Percentiles rank a stretch among this genome's conserved stretches.
Conservation (phyloP, 1,139 yeast species). For the Geotrichum carabidarum region DNA sequence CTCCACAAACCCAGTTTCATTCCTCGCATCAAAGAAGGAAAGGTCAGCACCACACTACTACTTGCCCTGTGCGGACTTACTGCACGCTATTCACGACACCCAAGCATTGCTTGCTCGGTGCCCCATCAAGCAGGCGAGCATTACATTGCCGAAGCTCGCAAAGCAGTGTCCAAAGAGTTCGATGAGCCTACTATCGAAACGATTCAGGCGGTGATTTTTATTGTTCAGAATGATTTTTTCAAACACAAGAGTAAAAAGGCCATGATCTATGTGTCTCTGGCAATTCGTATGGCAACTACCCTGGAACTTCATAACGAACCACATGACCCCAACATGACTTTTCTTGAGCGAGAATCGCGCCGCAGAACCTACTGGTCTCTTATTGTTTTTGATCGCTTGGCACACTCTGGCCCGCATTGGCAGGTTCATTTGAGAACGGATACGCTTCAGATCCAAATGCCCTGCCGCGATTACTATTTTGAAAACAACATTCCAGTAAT, state of each 20-base stretch:
- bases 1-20: constrained; percentile 37
- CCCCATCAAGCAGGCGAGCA: constrained; percentile 36
- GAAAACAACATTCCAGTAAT: constrained; percentile 31
- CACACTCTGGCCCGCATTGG: constrained; percentile 37
- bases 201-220: constrained; percentile 37
- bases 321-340: constrained; percentile 27
- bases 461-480: constrained; percentile 34
- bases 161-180: constrained; percentile 33
- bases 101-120: constrained; percentile 26
- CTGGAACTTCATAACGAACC: constrained; percentile 34
- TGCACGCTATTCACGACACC: constrained; percentile 38
- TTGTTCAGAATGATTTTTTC: constrained; percentile 39
- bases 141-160: constrained; percentile 33
- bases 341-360: constrained; percentile 37
- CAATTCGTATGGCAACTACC: constrained; percentile 38
- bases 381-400: constrained; percentile 37
- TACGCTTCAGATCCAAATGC: constrained; percentile 32
- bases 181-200: constrained; percentile 37
- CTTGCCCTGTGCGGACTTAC: constrained; percentile 38
- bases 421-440: constrained; percentile 30
- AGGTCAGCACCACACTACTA: constrained; percentile 33
- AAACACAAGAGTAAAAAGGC: constrained; percentile 36
- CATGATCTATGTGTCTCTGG: constrained; percentile 37
- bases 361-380: constrained; percentile 40
- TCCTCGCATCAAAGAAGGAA: constrained; percentile 30